Percentiles rank a stretch among this genome's conserved stretches.
These are phyloP conservation scores for Sporisorium scitamineum DNA, from an alignment of 1,284 basidiomycete genomes.

Conservation along the genomic window DNA sequence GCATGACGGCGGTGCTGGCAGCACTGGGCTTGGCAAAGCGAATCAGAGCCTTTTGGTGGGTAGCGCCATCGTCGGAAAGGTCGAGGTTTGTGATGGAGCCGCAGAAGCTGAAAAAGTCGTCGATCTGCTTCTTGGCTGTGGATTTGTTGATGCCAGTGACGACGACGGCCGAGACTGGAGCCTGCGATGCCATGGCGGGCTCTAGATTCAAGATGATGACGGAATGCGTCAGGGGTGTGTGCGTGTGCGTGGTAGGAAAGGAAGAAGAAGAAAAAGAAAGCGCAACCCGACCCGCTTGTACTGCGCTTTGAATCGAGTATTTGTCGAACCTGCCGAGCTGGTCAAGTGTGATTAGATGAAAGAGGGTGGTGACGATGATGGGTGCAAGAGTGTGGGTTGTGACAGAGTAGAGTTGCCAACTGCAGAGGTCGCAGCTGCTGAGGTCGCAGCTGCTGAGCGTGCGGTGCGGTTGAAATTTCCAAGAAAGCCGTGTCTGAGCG, in stretches of 20 bases:
- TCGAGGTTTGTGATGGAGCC: slow-evolving; percentile 52
- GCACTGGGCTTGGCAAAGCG: slow-evolving; percentile 46
- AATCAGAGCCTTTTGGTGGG: slow-evolving; percentile 41
- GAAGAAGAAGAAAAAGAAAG: slow-evolving; percentile 2
- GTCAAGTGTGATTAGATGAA: background rate
- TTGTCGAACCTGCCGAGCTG: slow-evolving; percentile 3
- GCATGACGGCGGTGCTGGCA: slow-evolving; percentile 60
- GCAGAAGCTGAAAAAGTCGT: slow-evolving; percentile 66
- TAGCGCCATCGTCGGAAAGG: slow-evolving; percentile 36
- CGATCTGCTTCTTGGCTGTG: slow-evolving; percentile 54
- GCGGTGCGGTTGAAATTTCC: no score
- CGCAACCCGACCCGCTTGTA: slow-evolving; percentile 37
- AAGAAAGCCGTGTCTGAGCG: background rate
- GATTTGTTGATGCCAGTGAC: slow-evolving; percentile 50
- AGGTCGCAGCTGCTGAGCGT: background rate
- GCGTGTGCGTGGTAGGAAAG: background rate
- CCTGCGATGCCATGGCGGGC: slow-evolving; percentile 19
- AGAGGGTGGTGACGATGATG: background rate
- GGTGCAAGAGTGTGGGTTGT: background rate
- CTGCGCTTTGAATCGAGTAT: slow-evolving; percentile 11
- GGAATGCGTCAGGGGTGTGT: background rate
- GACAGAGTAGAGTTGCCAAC: background rate
- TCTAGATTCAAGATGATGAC: background rate
- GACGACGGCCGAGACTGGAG: slow-evolving; percentile 37
- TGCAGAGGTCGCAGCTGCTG: background rate